Evolutionary conservation across 495 filamentous ascomycete genomes (phyloP), one percentile per base, ranked within the genome.

Genomic region (Aspergillus hancockii): DNA sequence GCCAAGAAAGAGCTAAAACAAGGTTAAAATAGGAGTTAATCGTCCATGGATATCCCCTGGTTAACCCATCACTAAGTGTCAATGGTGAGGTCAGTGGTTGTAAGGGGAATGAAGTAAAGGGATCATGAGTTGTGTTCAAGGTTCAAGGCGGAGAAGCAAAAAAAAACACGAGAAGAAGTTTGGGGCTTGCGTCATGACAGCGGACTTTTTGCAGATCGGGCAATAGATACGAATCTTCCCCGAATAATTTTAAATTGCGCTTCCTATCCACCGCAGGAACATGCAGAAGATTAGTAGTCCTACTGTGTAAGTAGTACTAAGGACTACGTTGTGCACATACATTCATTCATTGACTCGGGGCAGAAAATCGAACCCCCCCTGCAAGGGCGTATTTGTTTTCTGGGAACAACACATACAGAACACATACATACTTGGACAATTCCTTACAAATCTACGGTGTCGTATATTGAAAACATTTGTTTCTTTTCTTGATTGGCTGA

Each of bases 131-230:
- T 12, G 13, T 2, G 34, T 12, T 36, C 34, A 36, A 36, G 34
- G 34, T 28, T 28, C 25, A 14, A 36, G 34, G 34, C 34, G 34
- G 34, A 14, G 9, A 14, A 9, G 12, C 2, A 36, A 1, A 10
- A 36, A 52, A 32, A 32, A 52, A 23, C n/a, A n/a, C n/a, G n/a
- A n/a, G 34, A 34, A 34, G 28, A 52, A 32, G 49, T 52, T 34
- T 30, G 49, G 49, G n/a, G n/a, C 25, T 52, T 52, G 49, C 49
- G 49, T 52, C 49, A 52, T 52, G 49, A 52, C 34, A 9, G 34
- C 1, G 34, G 8, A 36, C 4, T n/a, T n/a, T n/a, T 36, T 36
- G 34, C 13, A 36, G 12, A 14, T 36, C 34, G 34, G 34, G 34
- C 34, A 10, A 36, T 36, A 3, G 12, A 36, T 36, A 36, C 34